Conservation (phyloP, 768 basidiomycete species). For the Suillus spraguei region DNA sequence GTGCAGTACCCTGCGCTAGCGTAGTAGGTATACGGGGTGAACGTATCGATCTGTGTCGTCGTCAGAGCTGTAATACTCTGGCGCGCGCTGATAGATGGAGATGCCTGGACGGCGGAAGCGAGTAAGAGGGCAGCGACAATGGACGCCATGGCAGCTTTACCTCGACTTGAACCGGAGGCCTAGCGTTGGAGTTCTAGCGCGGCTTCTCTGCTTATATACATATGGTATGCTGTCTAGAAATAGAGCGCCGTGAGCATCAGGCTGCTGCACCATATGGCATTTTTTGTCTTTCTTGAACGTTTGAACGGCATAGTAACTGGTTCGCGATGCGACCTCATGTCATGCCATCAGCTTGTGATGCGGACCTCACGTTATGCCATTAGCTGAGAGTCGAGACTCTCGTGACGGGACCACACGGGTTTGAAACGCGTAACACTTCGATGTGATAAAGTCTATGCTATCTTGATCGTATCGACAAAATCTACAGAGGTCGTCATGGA, state of each 20-base stretch:
- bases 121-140: slow-evolving; percentile 19
- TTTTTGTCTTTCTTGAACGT: background rate
- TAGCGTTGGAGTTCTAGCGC: background rate
- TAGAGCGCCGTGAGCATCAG: slow-evolving; percentile 1
- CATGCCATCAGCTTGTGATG: too few species aligned
- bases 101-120: slow-evolving; percentile 17
- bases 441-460: too few species aligned
- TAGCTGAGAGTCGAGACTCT: too few species aligned
- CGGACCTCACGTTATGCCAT: too few species aligned
- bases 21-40: slow-evolving; percentile 51
- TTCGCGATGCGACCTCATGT: background rate
- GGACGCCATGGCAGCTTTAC: slow-evolving; percentile 19
- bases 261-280: background rate
- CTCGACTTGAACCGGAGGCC: slow-evolving; percentile 3
- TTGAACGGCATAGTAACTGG: background rate
- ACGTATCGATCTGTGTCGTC: slow-evolving; percentile 42
- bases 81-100: slow-evolving; percentile 32
- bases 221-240: background rate
- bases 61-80: slow-evolving; percentile 44
- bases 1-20: slow-evolving; percentile 55
- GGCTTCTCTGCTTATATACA: background rate
- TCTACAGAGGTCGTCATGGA: background rate
- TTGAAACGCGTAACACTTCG: too few species aligned
- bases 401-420: background rate
- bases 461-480: too few species aligned